phyloP scores from a whole-genome alignment of 441 rosid genomes.

The Erysimum pusillum region DNA sequence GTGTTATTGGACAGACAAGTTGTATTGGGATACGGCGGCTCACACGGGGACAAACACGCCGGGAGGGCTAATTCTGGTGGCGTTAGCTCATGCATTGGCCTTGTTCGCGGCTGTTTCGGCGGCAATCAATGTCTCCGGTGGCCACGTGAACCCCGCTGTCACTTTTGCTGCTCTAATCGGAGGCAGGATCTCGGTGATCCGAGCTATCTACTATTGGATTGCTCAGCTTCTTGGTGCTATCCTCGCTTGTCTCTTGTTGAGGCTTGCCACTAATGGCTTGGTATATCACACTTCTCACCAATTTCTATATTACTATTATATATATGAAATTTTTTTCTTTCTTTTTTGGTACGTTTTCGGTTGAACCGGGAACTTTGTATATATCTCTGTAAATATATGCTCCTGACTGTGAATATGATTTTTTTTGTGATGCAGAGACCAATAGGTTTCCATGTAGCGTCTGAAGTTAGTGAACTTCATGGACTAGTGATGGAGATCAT shows the following conservation, averaged over 20 bases:
- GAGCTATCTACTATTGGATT: conserved; percentile 61
- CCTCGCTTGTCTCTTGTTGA: conserved; percentile 64
- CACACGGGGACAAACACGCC: conserved; percentile 51
- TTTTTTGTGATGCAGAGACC: conserved; percentile 67
- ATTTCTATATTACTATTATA: not conserved
- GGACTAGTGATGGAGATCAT: conserved; percentile 67
- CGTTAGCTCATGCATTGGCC: conserved; percentile 79
- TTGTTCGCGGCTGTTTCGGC: conserved; percentile 69
- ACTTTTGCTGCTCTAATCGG: conserved; percentile 74
- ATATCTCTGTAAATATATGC: not conserved
- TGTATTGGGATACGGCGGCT: conserved; percentile 55
- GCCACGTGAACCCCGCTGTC: conserved; percentile 81
- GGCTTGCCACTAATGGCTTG: conserved; percentile 65
- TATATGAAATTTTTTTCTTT: not conserved
- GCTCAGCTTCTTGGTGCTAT: conserved; percentile 67
- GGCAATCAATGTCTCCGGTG: conserved; percentile 75
- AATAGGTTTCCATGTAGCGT: conserved; percentile 61
- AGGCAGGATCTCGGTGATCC: conserved; percentile 65
- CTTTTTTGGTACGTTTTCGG: not conserved
- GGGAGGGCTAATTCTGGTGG: conserved; percentile 61
- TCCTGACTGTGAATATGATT: conserved; percentile 3
- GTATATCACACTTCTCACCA: conserved; percentile 40
- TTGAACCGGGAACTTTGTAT: not conserved
- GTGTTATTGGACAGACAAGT: conserved; percentile 54
- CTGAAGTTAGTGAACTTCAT: conserved; percentile 62